Conservation (phyloP, 2,329 filamentous ascomycete genomes). For the Cercospora zeae-maydis region DNA sequence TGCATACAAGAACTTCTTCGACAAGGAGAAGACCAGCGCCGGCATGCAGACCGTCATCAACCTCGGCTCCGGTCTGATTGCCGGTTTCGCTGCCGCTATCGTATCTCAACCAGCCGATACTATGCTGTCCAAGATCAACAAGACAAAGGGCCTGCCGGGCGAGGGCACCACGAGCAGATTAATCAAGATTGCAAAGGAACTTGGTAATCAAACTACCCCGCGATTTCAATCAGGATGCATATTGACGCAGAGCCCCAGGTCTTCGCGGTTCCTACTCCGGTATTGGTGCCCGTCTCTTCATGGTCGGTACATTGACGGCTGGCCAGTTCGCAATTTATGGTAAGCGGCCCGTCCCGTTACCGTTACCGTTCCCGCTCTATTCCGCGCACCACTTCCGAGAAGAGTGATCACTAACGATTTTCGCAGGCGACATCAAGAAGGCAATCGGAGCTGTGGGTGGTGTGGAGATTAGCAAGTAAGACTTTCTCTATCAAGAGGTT, state of each 20-base stretch:
- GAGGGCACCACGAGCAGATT: conserved; percentile 77
- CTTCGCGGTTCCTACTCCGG: conserved; percentile 70
- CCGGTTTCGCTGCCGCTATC: conserved; percentile 80
- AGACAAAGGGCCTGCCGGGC: conserved; percentile 82
- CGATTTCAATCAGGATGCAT: neutral
- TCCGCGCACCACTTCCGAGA: no score
- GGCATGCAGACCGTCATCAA: conserved; percentile 75
- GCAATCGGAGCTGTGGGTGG: conserved; percentile 66
- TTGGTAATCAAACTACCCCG: conserved; percentile 37
- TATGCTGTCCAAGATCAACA: conserved; percentile 96
- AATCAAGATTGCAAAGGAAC: conserved; percentile 84
- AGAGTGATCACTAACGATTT: neutral
- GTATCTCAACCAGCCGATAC: conserved; percentile 89
- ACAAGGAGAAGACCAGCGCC: conserved; percentile 67
- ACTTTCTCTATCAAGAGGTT: neutral
- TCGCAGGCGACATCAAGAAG: conserved; percentile 24
- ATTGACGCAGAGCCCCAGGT: conserved; percentile 44
- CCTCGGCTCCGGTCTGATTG: conserved; percentile 79
- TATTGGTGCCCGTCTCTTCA: conserved; percentile 75
- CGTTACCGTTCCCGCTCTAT: no score
- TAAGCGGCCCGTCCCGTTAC: no score
- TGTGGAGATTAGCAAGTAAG: conserved; percentile 59
- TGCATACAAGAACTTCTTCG: conserved; percentile 59
- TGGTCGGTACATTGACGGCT: conserved; percentile 70
- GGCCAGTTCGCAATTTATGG: conserved; percentile 29